A percentile compares a stretch with the other conserved stretches of the same genome.
phyloP scores from a whole-genome alignment of 305 asterid genomes.

The Fraxinus velutina region DNA sequence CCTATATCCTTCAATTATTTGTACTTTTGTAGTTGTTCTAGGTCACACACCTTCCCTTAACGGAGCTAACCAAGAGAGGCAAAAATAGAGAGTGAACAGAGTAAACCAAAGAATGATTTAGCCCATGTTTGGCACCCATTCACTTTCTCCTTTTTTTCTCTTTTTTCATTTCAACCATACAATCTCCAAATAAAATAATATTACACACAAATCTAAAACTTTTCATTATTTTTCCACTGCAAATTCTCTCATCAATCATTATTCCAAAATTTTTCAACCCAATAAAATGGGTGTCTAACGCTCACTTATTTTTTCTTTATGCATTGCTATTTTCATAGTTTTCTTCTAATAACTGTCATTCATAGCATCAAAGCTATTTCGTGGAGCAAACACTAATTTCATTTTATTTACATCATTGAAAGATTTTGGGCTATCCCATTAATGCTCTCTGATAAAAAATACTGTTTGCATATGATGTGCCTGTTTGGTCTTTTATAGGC shows the following conservation, averaged over 20 bases:
- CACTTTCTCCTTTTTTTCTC: too few species aligned
- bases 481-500: conserved; percentile 47
- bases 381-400: not conserved
- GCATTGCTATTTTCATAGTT: not conserved
- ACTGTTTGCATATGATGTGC: conserved; percentile 9
- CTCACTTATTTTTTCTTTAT: not conserved
- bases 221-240: too few species aligned
- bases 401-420: not conserved
- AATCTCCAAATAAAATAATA: too few species aligned
- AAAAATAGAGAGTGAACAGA: not conserved
- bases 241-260: too few species aligned
- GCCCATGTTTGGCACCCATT: too few species aligned
- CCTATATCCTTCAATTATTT: not conserved
- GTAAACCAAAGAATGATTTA: not conserved
- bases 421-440: not conserved
- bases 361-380: not conserved
- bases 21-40: not conserved
- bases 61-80: not conserved
- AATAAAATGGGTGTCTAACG: too few species aligned
- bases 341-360: not conserved
- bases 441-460: not conserved
- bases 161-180: too few species aligned
- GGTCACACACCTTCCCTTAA: not conserved
- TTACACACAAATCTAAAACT: too few species aligned
- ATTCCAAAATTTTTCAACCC: too few species aligned